phyloP scores from a whole-genome alignment of 176 grass and related monocot species.

The Carex cristatella region DNA sequence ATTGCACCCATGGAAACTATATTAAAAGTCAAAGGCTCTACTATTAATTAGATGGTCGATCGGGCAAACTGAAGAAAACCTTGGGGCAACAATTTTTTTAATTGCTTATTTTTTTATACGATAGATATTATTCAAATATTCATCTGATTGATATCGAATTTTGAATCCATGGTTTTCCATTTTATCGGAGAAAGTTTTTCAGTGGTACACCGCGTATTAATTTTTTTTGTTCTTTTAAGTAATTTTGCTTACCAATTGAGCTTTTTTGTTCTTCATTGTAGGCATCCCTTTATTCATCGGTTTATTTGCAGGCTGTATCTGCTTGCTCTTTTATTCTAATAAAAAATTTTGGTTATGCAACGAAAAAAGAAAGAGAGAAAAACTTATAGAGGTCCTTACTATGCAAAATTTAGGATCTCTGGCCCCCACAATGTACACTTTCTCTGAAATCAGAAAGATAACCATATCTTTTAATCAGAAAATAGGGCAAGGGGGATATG shows the following conservation, averaged over 20 bases:
- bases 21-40: no score
- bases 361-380: slow-evolving; percentile 1
- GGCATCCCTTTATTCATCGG: neutral
- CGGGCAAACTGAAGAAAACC: no score
- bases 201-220: no score
- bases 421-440: slow-evolving; percentile 30
- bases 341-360: neutral
- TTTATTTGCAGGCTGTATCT: neutral
- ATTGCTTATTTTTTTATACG: no score
- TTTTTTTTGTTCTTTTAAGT: no score
- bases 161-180: no score
- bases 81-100: no score
- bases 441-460: slow-evolving; percentile 39
- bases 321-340: neutral
- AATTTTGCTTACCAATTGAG: neutral
- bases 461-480: slow-evolving; percentile 39
- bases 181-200: no score
- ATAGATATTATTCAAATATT: no score
- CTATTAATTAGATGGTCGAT: no score
- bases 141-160: no score
- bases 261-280: neutral
- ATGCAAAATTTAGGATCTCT: slow-evolving; percentile 9
- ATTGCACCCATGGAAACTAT: no score
- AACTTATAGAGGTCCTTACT: neutral
- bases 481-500: slow-evolving; percentile 44